Evolutionary conservation across 2,329 filamentous ascomycete genomes (phyloP).

Genomic region (Rutstroemia sp.): DNA sequence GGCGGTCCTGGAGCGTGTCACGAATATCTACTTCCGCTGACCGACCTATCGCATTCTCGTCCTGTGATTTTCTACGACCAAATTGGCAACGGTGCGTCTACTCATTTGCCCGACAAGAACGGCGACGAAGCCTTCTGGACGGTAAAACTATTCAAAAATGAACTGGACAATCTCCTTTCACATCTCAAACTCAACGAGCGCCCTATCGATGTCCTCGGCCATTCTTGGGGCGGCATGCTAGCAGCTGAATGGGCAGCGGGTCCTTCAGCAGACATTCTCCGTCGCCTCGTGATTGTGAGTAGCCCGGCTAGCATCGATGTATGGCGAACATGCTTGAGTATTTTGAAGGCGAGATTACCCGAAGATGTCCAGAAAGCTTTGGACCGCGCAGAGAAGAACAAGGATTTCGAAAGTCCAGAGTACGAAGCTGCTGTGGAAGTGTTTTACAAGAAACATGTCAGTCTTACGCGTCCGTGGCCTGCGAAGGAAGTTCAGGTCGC

Average conservation of each 20-base stretch:
- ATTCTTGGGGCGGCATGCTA: slow-evolving; percentile 48
- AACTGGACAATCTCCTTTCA: slow-evolving; percentile 41
- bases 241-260: slow-evolving; percentile 35
- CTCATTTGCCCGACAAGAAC: slow-evolving; percentile 38
- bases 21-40: slow-evolving; percentile 30
- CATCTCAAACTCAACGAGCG: slow-evolving; percentile 33
- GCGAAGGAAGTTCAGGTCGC: slow-evolving; percentile 25
- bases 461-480: slow-evolving; percentile 28
- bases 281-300: slow-evolving; percentile 2
- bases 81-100: slow-evolving; percentile 42
- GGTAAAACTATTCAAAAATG: slow-evolving; percentile 38
- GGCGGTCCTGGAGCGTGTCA: slow-evolving; percentile 41
- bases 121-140: slow-evolving; percentile 41
- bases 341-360: background rate
- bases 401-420: slow-evolving; percentile 21
- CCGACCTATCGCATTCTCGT: slow-evolving; percentile 19
- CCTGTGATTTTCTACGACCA: slow-evolving; percentile 49
- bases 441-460: slow-evolving; percentile 28
- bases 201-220: slow-evolving; percentile 38
- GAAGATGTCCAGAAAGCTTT: slow-evolving; percentile 6
- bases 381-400: slow-evolving; percentile 10
- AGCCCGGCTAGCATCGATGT: slow-evolving; percentile 5
- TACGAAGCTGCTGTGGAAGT: slow-evolving; percentile 24
- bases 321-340: background rate
- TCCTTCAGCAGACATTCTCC: background rate